Evolutionary conservation across 768 basidiomycete genomes (phyloP).

Genomic region (Mycena olivaceomarginata): DNA sequence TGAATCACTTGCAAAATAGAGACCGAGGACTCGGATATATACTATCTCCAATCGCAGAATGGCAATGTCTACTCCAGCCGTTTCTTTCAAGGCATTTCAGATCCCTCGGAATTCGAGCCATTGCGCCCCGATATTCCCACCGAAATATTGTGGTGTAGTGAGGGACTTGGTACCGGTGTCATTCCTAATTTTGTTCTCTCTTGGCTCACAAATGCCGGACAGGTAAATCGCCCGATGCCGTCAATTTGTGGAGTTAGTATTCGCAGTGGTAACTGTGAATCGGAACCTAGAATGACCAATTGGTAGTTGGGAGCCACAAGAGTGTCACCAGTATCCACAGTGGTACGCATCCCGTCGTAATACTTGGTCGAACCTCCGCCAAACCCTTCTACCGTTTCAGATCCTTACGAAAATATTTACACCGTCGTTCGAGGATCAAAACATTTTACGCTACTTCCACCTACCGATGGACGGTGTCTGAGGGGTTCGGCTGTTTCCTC

Average conservation of each 20-base stretch:
- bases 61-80: constrained; percentile 84
- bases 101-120: constrained; percentile 75
- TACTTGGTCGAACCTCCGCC: constrained; percentile 1
- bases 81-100: constrained; percentile 59
- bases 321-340: constrained; percentile 93
- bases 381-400: constrained; percentile 56
- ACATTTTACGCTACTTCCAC: constrained; percentile 90
- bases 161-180: constrained; percentile 81
- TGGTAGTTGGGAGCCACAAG: constrained; percentile 76
- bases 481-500: constrained; percentile 70
- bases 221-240: constrained; percentile 88
- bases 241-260: constrained; percentile 85
- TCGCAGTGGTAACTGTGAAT: background rate
- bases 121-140: constrained; percentile 80
- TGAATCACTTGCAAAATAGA: constrained; percentile 16
- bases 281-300: background rate
- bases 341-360: constrained; percentile 65
- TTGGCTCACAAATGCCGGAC: background rate
- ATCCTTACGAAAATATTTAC: constrained; percentile 97
- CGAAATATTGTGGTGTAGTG: constrained; percentile 84
- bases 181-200: background rate
- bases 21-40: constrained; percentile 57
- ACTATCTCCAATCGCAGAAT: constrained; percentile 94
- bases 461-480: constrained; percentile 91
- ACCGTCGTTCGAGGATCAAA: constrained; percentile 90